Conservation (phyloP, 2,329 filamentous ascomycete genomes). For the Aspergillus hiratsukae region DNA sequence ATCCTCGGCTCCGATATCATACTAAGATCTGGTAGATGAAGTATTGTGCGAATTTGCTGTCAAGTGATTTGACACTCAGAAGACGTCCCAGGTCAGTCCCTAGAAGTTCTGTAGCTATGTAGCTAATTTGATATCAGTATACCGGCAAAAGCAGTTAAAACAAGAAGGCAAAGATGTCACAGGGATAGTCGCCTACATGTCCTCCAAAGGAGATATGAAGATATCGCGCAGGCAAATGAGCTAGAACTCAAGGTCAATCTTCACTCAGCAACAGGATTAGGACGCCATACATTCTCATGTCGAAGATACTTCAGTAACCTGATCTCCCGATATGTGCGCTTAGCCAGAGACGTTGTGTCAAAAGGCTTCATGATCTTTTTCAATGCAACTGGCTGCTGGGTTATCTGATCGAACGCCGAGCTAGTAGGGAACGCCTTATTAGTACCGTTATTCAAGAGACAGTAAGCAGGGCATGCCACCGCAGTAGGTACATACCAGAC, state of each 20-base stretch:
- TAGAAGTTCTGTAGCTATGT: slow-evolving; percentile 95
- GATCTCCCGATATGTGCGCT: slow-evolving; percentile 93
- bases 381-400: slow-evolving; percentile 90
- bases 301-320: slow-evolving; percentile 94
- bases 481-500: slow-evolving; percentile 66
- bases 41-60: slow-evolving; percentile 99
- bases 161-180: background rate
- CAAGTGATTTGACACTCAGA: slow-evolving; percentile 86
- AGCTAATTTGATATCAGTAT: slow-evolving; percentile 50
- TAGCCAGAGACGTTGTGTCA: slow-evolving; percentile 92
- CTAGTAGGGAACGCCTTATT: slow-evolving; percentile 43
- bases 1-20: slow-evolving; percentile 13
- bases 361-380: slow-evolving; percentile 99
- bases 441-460: background rate
- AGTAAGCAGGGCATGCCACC: background rate
- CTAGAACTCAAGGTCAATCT: slow-evolving; percentile 40
- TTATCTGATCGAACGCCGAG: slow-evolving; percentile 96
- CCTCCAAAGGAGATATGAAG: slow-evolving; percentile 97
- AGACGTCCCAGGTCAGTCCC: slow-evolving; percentile 94
- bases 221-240: slow-evolving; percentile 98
- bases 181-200: slow-evolving; percentile 62
- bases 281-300: slow-evolving; percentile 80
- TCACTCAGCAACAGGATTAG: slow-evolving; percentile 8
- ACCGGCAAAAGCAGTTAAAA: background rate
- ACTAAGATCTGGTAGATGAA: slow-evolving; percentile 99